A percentile compares a stretch with the other conserved stretches of the same genome.
phyloP scores from a whole-genome alignment of 441 rosid species.

The Francoa sonchifolia region DNA sequence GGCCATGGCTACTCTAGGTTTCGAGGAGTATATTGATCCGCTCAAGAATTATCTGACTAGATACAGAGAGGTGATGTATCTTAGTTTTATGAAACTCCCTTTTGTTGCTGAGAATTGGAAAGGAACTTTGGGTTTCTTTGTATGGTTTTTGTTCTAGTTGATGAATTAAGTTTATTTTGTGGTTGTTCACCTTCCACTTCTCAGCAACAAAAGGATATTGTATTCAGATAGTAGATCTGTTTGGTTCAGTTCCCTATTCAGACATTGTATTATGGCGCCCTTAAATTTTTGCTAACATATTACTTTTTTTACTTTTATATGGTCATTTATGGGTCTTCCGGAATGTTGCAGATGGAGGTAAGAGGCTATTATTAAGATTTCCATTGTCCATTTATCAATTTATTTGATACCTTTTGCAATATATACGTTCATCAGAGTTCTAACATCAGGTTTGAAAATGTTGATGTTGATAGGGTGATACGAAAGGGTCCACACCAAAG shows the following conservation, averaged over 20 bases:
- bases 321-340: constrained; percentile 8
- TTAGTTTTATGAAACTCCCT: background rate
- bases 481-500: constrained; percentile 68
- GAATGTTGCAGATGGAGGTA: constrained; percentile 79
- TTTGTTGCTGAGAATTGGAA: background rate
- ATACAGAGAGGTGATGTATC: constrained; percentile 65
- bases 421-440: background rate
- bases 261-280: background rate
- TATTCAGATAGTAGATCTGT: background rate
- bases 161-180: background rate
- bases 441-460: constrained; percentile 3
- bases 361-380: constrained; percentile 2
- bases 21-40: constrained; percentile 94
- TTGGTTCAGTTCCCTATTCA: background rate
- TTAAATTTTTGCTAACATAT: constrained; percentile 9
- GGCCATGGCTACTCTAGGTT: constrained; percentile 97
- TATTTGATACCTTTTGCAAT: no score
- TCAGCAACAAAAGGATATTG: background rate
- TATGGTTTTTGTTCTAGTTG: background rate
- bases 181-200: background rate
- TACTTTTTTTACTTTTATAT: constrained; percentile 15
- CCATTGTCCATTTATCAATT: background rate
- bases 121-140: background rate
- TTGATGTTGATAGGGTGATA: constrained; percentile 41
- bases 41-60: constrained; percentile 64